Conservation (phyloP, 2,329 filamentous ascomycete genomes). For the Arthrinium puccinioides region DNA sequence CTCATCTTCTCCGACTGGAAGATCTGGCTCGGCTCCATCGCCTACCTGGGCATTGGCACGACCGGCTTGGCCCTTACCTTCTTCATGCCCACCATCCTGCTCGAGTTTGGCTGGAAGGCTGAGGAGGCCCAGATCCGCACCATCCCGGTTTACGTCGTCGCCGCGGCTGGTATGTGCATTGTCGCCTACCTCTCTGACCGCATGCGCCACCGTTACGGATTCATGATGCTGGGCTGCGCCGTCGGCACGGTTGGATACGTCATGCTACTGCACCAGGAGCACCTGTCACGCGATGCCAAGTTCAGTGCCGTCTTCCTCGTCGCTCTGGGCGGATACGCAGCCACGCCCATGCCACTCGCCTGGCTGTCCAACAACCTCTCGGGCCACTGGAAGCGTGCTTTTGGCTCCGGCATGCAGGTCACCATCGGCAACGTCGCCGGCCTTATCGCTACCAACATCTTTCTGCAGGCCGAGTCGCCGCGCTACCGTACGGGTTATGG, state of each 20-base stretch:
- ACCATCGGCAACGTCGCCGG: slow-evolving; percentile 39
- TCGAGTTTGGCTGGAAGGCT: slow-evolving; percentile 29
- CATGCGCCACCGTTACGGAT: slow-evolving; percentile 25
- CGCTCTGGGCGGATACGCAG: slow-evolving; percentile 24
- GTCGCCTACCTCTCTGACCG: slow-evolving; percentile 26
- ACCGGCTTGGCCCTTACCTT: slow-evolving; percentile 27
- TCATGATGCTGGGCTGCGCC: slow-evolving; percentile 21
- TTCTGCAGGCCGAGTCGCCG: slow-evolving; percentile 23
- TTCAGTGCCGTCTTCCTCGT: slow-evolving; percentile 30
- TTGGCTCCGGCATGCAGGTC: slow-evolving; percentile 40
- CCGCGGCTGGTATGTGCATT: slow-evolving; percentile 21
- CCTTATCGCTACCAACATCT: slow-evolving; percentile 27
- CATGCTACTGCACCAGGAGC: slow-evolving; percentile 23
- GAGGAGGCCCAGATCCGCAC: slow-evolving; percentile 27
- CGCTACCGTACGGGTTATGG: slow-evolving; percentile 29
- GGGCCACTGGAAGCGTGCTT: slow-evolving; percentile 44
- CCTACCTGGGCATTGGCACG: slow-evolving; percentile 22
- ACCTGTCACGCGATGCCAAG: slow-evolving; percentile 18
- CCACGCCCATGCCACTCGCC: slow-evolving; percentile 28
- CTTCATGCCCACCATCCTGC: slow-evolving; percentile 34
- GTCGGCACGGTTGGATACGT: slow-evolving; percentile 24
- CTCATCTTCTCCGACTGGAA: slow-evolving; percentile 30
- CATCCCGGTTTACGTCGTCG: slow-evolving; percentile 29
- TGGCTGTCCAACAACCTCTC: slow-evolving; percentile 47
- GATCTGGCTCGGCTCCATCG: slow-evolving; percentile 28